These are phyloP conservation scores for Blepharisma japonicum DNA, from an alignment of 73 alveolate genomes.

Conservation along the genomic window DNA sequence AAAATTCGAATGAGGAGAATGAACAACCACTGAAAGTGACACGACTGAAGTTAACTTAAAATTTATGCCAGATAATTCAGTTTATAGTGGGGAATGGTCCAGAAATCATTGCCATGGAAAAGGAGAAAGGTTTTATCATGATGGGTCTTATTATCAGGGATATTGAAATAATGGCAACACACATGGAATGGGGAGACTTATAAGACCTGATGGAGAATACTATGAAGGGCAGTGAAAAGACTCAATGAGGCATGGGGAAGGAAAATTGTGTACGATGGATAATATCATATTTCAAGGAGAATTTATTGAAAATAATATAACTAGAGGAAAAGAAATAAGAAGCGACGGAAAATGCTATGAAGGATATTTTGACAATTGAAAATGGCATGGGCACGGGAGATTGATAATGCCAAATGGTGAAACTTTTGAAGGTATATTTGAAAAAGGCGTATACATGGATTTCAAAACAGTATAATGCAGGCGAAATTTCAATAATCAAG, in stretches of 20 bases:
- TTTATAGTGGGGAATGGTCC: no score
- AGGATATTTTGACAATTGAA: background rate
- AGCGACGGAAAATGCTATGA: background rate
- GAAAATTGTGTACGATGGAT: background rate
- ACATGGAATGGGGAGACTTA: slow-evolving; percentile 17
- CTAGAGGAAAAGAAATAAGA: background rate
- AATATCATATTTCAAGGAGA: background rate
- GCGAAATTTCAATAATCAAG: no score
- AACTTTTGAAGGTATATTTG: slow-evolving; percentile 20
- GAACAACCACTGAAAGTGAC: no score
- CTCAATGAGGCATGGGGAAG: background rate
- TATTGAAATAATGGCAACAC: background rate
- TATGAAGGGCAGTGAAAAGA: slow-evolving; percentile 17
- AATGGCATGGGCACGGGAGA: slow-evolving; percentile 14
- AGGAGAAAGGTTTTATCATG: background rate
- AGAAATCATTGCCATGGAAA: no score
- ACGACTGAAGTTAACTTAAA: no score
- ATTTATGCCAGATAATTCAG: no score
- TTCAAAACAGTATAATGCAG: no score
- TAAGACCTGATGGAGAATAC: background rate
- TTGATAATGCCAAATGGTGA: background rate
- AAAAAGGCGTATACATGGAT: slow-evolving; percentile 14
- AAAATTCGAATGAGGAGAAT: background rate
- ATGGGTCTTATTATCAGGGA: background rate
- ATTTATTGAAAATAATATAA: background rate